Base-by-base conservation (phyloP, 495 filamentous ascomycete genomes). In the Aspergillus egyptiacus region DNA sequence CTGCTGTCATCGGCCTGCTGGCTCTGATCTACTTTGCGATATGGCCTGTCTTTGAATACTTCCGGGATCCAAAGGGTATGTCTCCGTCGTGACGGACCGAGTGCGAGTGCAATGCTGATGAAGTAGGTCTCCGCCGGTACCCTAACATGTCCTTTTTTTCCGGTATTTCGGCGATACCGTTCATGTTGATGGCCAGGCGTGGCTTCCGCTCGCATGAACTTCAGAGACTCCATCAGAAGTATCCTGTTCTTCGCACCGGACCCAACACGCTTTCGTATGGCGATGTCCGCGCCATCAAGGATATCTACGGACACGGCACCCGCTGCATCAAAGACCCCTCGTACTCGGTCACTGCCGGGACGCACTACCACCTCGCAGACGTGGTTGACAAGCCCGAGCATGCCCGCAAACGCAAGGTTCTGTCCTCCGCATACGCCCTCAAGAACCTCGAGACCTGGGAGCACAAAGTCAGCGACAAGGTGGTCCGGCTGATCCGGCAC, bases 371-470 rank as follows among this genome's bases (percentile, higher is more conserved):
- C 46, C 62, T 75, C 6, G 70, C 71, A 15, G 71, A 77, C 54
- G 71, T 74, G 10, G 56, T 72, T n/a, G 72, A 77, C 42, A 64
- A 64, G 54, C 52, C 60, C n/a, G 71, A 75, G 18, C 73, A 77
- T 42, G 62, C 68, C 24, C 58, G 68, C 24, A 77, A 77, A 58
- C 66, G 76, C n/a, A 72, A 71, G 51, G 59, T 78, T 0, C 62
- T 80, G 6, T 72, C 76, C 0, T 64, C 63, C 0, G 77, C 76
- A 3, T 81, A 76, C 51, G 74, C 77, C 0, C 51, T 77, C 33
- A 76, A 76, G 66, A 76, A 78, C 51, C 59, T 79, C 10, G 74
- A 77, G 55, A 65, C 61, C 8, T 80, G 76, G 75, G 77, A 81
- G 50, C 63, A 65, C 64, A 79, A 78, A 49, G 73, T 79, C 25